Evolutionary conservation across 2,329 filamentous ascomycete species (phyloP).

Genomic region (Colletotrichum destructivum): DNA sequence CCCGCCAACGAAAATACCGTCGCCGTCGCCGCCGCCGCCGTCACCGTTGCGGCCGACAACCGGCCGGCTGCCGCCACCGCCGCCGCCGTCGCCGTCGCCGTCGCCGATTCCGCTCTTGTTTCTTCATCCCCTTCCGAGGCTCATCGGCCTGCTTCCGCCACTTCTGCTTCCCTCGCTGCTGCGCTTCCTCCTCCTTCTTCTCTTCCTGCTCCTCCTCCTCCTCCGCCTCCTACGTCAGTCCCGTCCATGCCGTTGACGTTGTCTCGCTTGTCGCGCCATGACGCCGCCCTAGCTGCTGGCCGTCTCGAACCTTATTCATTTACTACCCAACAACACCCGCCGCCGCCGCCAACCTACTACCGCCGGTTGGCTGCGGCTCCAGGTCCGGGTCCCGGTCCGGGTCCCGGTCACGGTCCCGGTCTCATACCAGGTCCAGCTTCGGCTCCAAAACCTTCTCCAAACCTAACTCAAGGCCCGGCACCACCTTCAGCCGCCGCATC

Average conservation of each 20-base stretch:
- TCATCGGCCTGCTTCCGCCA: too few species aligned
- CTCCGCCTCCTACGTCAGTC: not conserved
- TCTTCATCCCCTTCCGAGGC: not conserved
- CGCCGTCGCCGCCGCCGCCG: conserved; percentile 9
- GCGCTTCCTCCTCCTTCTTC: not conserved
- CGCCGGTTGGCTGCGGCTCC: conserved; percentile 24
- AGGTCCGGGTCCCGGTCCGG: conserved; percentile 2
- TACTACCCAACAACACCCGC: not conserved
- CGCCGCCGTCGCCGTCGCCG: conserved; percentile 6
- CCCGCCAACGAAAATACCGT: conserved; percentile 25
- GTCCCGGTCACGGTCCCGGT: conserved; percentile 1
- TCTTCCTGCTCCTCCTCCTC: not conserved
- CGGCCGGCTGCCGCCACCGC: conserved; percentile 12
- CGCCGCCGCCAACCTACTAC: conserved; percentile 21
- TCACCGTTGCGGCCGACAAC: conserved; percentile 16
- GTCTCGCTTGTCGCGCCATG: conserved; percentile 21
- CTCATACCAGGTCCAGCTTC: not conserved
- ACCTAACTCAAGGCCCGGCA: not conserved
- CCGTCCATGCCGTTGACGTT: conserved; percentile 24
- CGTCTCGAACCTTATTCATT: conserved; percentile 21
- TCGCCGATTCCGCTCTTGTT: not conserved
- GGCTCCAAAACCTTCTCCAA: not conserved
- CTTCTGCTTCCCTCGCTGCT: not conserved
- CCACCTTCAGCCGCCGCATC: not conserved
- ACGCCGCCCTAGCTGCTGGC: conserved; percentile 19